Conservation (phyloP, 768 basidiomycete species). For the Psilocybe sp. region DNA sequence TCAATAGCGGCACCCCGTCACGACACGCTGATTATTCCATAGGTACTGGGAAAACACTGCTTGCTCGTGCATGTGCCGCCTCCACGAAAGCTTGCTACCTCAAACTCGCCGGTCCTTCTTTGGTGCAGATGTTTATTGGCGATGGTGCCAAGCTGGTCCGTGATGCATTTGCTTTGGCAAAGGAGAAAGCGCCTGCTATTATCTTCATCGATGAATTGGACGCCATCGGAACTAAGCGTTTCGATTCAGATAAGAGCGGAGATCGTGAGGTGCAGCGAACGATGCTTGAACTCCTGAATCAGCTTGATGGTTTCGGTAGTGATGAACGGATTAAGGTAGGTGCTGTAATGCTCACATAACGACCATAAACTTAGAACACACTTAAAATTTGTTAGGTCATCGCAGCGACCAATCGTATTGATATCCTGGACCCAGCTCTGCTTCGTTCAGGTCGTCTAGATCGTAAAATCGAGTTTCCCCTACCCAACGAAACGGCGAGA, state of each 20-base stretch:
- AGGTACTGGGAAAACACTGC: conserved; percentile 95
- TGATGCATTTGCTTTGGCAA: conserved; percentile 96
- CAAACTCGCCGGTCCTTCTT: conserved; percentile 94
- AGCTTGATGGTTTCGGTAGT: conserved; percentile 95
- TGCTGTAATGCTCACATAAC: conserved; percentile 13
- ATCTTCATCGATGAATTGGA: conserved; percentile 99
- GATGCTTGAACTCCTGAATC: conserved; percentile 99
- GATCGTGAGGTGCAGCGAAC: conserved; percentile 99
- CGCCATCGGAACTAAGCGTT: conserved; percentile 98
- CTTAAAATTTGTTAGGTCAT: conserved; percentile 65
- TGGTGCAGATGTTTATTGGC: conserved; percentile 99
- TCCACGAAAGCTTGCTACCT: conserved; percentile 98
- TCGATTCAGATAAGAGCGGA: conserved; percentile 98
- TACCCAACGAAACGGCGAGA: conserved; percentile 95
- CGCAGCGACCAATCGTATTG: conserved; percentile 97
- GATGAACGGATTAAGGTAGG: conserved; percentile 94
- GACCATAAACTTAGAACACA: conserved; percentile 7
- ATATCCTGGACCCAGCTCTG: conserved; percentile 97
- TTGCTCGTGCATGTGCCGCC: conserved; percentile 96
- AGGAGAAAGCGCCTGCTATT: conserved; percentile 98
- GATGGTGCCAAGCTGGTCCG: conserved; percentile 99
- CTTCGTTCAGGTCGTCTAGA: conserved; percentile 97
- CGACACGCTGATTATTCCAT: conserved; percentile 3
- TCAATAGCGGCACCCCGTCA: conserved; percentile 7
- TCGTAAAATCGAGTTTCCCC: conserved; percentile 97